A percentile compares a stretch with the other conserved stretches of the same genome.
phyloP scores from a whole-genome alignment of 1,284 basidiomycete genomes.

The Rhizopogon hawkerae region DNA sequence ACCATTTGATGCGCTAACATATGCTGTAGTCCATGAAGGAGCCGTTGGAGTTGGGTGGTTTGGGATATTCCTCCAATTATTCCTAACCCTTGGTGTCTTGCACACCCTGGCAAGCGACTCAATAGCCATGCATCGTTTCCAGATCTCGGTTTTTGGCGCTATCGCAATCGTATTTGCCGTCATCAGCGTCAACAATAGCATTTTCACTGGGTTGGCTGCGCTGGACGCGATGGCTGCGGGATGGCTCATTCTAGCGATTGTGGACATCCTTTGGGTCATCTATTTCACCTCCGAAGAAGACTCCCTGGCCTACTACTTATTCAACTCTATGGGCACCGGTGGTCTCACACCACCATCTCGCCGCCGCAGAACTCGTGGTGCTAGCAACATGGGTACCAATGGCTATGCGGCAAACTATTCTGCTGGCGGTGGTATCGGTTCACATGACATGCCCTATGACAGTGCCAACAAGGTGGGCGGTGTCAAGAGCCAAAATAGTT shows the following conservation, averaged over 20 bases:
- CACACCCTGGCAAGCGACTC: conserved; percentile 80
- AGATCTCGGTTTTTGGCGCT: conserved; percentile 83
- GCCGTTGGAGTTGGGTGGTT: conserved; percentile 81
- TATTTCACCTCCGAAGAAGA: conserved; percentile 97
- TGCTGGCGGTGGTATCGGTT: conserved; percentile 55
- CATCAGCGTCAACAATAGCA: conserved; percentile 60
- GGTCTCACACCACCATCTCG: conserved; percentile 75
- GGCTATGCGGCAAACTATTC: conserved; percentile 54
- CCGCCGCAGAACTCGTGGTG: conserved; percentile 52
- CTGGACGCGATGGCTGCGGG: conserved; percentile 83
- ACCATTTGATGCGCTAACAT: conserved; percentile 11
- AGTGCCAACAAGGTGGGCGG: conserved; percentile 43
- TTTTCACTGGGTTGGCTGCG: conserved; percentile 47
- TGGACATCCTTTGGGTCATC: conserved; percentile 90
- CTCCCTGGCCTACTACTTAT: conserved; percentile 71
- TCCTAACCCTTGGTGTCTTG: conserved; percentile 73
- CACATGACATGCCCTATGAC: conserved; percentile 51
- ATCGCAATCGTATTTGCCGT: conserved; percentile 86
- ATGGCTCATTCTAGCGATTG: conserved; percentile 87
- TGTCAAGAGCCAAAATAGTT: conserved; percentile 58
- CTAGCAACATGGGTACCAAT: conserved; percentile 57
- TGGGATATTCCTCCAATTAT: conserved; percentile 79
- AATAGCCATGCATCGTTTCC: conserved; percentile 77
- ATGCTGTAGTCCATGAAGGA: conserved; percentile 32
- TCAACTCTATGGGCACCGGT: conserved; percentile 82